These are phyloP conservation scores for Hypoxylon sp. DNA, from an alignment of 2,329 filamentous ascomycete genomes.

Conservation along the genomic window DNA sequence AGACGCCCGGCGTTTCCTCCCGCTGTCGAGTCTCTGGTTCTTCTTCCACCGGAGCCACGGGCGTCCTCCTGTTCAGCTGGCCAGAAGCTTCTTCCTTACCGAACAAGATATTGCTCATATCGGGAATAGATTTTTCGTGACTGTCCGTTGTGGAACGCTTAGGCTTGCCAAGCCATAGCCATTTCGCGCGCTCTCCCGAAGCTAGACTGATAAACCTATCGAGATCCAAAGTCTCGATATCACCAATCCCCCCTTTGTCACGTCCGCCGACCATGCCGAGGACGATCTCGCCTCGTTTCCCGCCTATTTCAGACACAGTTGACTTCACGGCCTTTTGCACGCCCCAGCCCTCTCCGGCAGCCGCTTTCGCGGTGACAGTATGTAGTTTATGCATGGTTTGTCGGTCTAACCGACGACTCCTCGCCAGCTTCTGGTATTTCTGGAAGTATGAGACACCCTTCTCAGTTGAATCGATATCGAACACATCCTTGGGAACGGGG, in stretches of 20 bases:
- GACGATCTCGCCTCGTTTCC: conserved; percentile 92
- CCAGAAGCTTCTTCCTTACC: conserved; percentile 63
- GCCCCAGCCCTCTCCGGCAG: conserved; percentile 87
- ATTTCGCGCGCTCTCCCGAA: conserved; percentile 85
- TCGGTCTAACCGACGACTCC: conserved; percentile 80
- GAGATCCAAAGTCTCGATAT: conserved; percentile 90
- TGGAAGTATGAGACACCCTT: conserved; percentile 88
- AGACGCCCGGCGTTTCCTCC: conserved; percentile 56
- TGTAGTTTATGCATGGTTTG: conserved; percentile 84
- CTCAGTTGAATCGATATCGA: conserved; percentile 84
- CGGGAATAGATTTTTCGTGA: conserved; percentile 56
- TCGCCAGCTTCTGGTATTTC: conserved; percentile 82
- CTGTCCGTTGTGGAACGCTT: conserved; percentile 65
- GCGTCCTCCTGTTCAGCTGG: conserved; percentile 58
- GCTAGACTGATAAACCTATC: conserved; percentile 81
- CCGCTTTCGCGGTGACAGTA: conserved; percentile 85
- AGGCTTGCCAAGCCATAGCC: conserved; percentile 93
- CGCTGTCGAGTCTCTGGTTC: conserved; percentile 54
- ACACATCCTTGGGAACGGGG: conserved; percentile 87
- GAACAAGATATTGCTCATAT: conserved; percentile 58
- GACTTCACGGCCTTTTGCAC: conserved; percentile 95
- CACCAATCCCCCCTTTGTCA: conserved; percentile 88
- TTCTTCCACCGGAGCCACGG: conserved; percentile 61
- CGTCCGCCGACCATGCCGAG: conserved; percentile 91
- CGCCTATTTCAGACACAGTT: conserved; percentile 90